Base-by-base conservation (phyloP, 2,329 filamentous ascomycete genomes). In the Pestalotiopsis sp. region DNA sequence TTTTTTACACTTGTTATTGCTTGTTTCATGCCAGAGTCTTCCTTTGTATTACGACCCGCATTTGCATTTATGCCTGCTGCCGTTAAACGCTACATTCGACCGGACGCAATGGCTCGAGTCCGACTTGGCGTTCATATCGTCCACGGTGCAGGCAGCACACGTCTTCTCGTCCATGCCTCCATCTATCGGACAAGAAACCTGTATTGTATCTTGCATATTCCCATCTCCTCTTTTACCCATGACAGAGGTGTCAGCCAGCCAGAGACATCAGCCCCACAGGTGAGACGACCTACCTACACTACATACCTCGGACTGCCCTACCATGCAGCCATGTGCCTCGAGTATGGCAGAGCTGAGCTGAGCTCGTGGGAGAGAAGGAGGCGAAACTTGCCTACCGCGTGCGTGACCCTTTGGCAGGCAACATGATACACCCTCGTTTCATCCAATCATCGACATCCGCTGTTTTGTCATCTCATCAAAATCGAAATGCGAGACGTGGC, bases 401-500 rank as follows among this genome's bases (percentile, higher is more conserved):
- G 25, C 57, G 36, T 36, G 36, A 41, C 31, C 36, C 13, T 13
- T 11, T n/a, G 20, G n/a, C 20, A 20, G 25, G 41, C 31, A 59
- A 67, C 57, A 39, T 61, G 27, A 57, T 23, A 36, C n/a, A 58
- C 36, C 20, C 41, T 52, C 36, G 66, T 57, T n/a, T 20, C 13
- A 52, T 12, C 39, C 58, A 62, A 67, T 67, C 57, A 69, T 57
- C 66, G 45, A 57, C 49, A 49, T 36, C 52, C 38, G 20, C 23
- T 52, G 7, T 38, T 31, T 25, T 59, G 45, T 23, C 58, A 56
- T 59, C 61, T 57, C 66, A 68, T 36, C 31, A 36, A 36, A 36
- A 36, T 36, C 31, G 31, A 49, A 39, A 61, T 52, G 52, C 67
- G 67, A 70, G 72, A 77, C 76, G 76, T 78, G 76, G 76, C 75